Percentiles rank a stretch among this genome's conserved stretches.
Conservation (phyloP, 2,329 filamentous ascomycete species). For the Arthrobotrys entomopaga region DNA sequence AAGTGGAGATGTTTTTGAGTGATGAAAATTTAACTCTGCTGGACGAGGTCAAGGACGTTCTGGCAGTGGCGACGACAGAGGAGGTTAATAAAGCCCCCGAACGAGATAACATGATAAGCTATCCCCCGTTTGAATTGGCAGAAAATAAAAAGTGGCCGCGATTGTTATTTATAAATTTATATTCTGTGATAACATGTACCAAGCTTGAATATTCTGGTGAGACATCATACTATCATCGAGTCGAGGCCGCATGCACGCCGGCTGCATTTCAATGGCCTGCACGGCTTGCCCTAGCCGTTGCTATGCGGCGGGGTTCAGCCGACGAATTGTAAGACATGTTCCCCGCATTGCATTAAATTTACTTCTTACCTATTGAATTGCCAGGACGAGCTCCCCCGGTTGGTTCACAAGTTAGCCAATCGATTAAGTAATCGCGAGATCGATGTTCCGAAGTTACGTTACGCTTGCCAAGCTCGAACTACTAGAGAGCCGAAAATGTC, state of each 20-base stretch:
- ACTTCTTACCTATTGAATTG: neutral
- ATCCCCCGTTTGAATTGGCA: no score
- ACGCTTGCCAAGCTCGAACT: no score
- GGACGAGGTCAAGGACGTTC: neutral
- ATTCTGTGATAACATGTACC: no score
- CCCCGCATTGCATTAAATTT: constrained; percentile 23
- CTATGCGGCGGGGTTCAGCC: constrained; percentile 53
- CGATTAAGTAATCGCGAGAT: constrained; percentile 29
- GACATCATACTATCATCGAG: neutral
- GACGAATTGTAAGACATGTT: constrained; percentile 8
- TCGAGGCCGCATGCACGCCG: no score
- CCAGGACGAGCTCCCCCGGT: constrained; percentile 9
- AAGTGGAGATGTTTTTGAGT: constrained; percentile 19
- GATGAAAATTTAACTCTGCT: constrained; percentile 38
- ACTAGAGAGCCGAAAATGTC: no score
- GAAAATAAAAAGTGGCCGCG: no score
- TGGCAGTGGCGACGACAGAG: constrained; percentile 19
- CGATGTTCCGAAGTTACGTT: no score
- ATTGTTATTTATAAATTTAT: no score
- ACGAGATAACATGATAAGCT: constrained; percentile 37
- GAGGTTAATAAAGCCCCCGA: constrained; percentile 34
- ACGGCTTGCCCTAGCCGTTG: constrained; percentile 43
- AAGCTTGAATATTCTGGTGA: neutral
- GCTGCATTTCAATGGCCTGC: neutral
- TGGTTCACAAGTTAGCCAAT: constrained; percentile 15